Conservation (phyloP, 1,284 basidiomycete genomes). For the Ustilago shanxiensis region DNA sequence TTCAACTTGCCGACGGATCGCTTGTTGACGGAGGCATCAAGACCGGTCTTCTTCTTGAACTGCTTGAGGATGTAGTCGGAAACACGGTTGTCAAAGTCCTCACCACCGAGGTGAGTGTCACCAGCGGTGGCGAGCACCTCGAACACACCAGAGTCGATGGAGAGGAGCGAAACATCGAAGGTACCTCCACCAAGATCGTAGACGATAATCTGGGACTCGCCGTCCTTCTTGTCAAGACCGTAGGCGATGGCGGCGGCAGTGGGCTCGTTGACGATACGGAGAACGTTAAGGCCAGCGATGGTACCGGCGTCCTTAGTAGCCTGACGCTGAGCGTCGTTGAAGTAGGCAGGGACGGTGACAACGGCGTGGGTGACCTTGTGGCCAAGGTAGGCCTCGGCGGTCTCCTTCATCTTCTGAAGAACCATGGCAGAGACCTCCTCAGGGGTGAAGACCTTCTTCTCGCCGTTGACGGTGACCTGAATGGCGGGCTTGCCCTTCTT, state of each 20-base stretch:
- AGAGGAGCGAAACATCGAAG: conserved; percentile 97
- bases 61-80: conserved; percentile 70
- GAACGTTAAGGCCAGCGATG: conserved; percentile 93
- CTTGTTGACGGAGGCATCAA: conserved; percentile 85
- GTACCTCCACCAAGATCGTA: conserved; percentile 99
- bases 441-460: conserved; percentile 72
- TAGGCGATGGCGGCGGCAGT: conserved; percentile 96
- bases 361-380: conserved; percentile 95
- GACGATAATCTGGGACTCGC: conserved; percentile 95
- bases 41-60: conserved; percentile 70
- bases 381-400: conserved; percentile 96
- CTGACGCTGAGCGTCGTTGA: conserved; percentile 97
- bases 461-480: conserved; percentile 64
- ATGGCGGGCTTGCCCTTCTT: conserved; percentile 70
- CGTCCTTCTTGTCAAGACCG: conserved; percentile 93
- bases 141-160: conserved; percentile 96
- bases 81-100: conserved; percentile 93
- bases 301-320: conserved; percentile 98
- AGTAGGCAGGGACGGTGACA: conserved; percentile 93
- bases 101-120: conserved; percentile 98
- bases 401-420: conserved; percentile 98
- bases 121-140: conserved; percentile 97
- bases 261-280: conserved; percentile 99
- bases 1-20: conserved; percentile 96
- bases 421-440: conserved; percentile 96